Evolutionary conservation across 768 basidiomycete species (phyloP).

Genomic region (Agaricus subrufescens): DNA sequence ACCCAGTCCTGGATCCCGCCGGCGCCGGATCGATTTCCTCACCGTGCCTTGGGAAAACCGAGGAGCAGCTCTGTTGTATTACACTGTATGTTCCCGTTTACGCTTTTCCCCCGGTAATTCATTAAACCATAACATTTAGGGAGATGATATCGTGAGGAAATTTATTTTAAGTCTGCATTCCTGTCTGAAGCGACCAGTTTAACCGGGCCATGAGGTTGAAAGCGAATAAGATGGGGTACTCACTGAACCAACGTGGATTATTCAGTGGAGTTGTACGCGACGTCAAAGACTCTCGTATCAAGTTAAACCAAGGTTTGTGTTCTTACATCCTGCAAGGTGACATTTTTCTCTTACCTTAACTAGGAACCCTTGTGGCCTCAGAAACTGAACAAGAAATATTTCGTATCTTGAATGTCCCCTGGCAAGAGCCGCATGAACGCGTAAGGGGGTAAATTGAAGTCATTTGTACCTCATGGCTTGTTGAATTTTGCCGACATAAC

Average conservation of each 20-base stretch:
- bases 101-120: neutral
- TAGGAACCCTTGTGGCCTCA: constrained; percentile 70
- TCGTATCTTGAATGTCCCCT: constrained; percentile 68
- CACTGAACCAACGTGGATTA: constrained; percentile 84
- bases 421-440: constrained; percentile 79
- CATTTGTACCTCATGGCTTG: neutral
- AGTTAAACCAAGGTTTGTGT: constrained; percentile 49
- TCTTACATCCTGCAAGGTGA: neutral
- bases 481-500: neutral
- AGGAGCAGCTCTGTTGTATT: constrained; percentile 89
- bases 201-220: constrained; percentile 86
- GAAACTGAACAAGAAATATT: constrained; percentile 89
- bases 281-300: constrained; percentile 54
- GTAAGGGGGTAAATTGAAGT: constrained; percentile 33
- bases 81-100: constrained; percentile 55
- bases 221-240: constrained; percentile 76
- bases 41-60: constrained; percentile 73
- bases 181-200: constrained; percentile 47
- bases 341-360: neutral
- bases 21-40: constrained; percentile 83
- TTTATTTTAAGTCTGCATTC: neutral
- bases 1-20: constrained; percentile 36
- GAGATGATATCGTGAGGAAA: constrained; percentile 74
- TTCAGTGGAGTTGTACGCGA: constrained; percentile 71
- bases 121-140: constrained; percentile 33